Base-by-base conservation (phyloP, 345 rosid species). In the Triadica sebifera region DNA sequence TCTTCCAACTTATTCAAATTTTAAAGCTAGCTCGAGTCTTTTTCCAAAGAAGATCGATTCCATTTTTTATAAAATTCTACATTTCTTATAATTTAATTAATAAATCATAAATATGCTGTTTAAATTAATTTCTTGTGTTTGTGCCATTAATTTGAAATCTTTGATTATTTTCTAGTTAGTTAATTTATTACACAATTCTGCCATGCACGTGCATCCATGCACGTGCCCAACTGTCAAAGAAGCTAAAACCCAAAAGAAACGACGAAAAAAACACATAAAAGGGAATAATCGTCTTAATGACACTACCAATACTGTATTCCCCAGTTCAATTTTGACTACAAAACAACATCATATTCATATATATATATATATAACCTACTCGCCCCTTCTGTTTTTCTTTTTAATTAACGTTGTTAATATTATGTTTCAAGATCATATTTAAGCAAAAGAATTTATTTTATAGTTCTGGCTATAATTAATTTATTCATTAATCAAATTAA, bases 281-380 rank as follows among this genome's bases (percentile, higher is more conserved):
- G 87, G 85, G 84, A 87, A 89, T 83, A 86, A 90, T 83, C 87
- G 86, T 88, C 84, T 77, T 39, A 72, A 76, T 82, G 84, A 82
- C 83, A 77, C 76, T 71, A 55, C 69, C 62, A 73, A 63, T 69
- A 13, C 15, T 24, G 63, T 73, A 55, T 15, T 41, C 64, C 45
- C 71, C 60, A 60, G 37, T 74, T 79, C 71, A 71, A 69, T 70
- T 52, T 52, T 79, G 53, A 50, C 75, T 55, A 75, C 73, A 7
- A 16, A 53, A 4, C 8, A 41, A 41, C 8, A 4, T 6, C 20
- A 16, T 5, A 15, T 16, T 3, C 8, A 11, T 11, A 3, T 22
- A 8, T 22, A 10, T 58, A 0, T 8, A 57, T 82, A 59, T 74
- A 2, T 67, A 47, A 75, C 77, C 84, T 79, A 67, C 74, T 82